Percentiles rank a stretch among this genome's conserved stretches.
phyloP scores from a whole-genome alignment of 2,329 filamentous ascomycete genomes.

The Elsinoe arachidis region DNA sequence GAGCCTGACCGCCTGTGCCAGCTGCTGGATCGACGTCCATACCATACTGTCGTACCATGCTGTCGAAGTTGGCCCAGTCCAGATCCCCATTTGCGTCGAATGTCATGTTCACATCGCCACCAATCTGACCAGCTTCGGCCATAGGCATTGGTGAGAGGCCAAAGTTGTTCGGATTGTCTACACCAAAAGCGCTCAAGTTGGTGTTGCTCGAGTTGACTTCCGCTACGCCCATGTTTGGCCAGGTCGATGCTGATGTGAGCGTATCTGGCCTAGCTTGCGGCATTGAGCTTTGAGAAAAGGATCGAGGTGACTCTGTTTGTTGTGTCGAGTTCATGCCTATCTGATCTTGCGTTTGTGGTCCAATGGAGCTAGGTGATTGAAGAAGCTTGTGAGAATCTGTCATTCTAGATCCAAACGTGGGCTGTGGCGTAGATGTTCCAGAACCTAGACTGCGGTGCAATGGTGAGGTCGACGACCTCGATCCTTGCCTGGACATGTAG shows the following conservation, averaged over 20 bases:
- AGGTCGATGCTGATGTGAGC: not conserved
- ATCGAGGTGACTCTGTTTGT: not conserved
- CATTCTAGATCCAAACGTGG: constrained; percentile 8
- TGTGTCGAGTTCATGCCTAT: not conserved
- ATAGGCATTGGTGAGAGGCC: not conserved
- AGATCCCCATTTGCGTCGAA: constrained; percentile 33
- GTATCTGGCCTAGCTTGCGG: not conserved
- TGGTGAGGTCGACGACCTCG: not conserved
- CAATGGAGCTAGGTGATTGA: not conserved
- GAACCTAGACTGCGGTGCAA: not conserved
- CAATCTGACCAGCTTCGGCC: not conserved
- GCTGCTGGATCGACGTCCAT: constrained; percentile 30
- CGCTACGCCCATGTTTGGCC: not conserved
- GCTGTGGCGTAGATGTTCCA: not conserved
- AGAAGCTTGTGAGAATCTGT: not conserved
- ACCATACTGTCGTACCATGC: constrained; percentile 39
- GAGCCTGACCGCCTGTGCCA: not conserved
- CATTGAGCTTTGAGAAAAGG: not conserved
- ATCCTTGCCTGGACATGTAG: constrained; percentile 7
- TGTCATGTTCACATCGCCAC: constrained; percentile 11
- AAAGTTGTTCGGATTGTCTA: constrained; percentile 13
- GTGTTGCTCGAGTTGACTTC: not conserved
- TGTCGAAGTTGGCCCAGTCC: constrained; percentile 43
- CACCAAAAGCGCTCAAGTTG: not conserved
- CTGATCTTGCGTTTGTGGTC: not conserved